Conservation (phyloP, 257 asterid species). For the Striga asiatica region DNA sequence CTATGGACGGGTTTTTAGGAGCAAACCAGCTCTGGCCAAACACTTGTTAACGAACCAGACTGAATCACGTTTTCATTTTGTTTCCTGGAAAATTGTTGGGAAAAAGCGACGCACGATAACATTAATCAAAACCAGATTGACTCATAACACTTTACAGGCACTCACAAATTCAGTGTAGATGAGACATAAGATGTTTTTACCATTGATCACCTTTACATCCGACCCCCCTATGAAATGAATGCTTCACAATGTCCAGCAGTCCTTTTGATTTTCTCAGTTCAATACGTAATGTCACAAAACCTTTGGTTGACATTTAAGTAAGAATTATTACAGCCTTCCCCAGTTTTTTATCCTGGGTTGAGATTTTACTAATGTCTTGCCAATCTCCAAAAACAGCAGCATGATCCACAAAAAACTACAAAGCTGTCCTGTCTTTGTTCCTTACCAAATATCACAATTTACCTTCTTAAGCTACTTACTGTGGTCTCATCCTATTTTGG, state of each 20-base stretch:
- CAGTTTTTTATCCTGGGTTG: slow-evolving; percentile 3
- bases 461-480: slow-evolving; percentile 16
- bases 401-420: slow-evolving; percentile 6
- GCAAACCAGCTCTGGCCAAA: too few species aligned
- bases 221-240: background rate
- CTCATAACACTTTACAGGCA: slow-evolving; percentile 2
- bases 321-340: slow-evolving; percentile 26
- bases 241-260: background rate
- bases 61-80: too few species aligned
- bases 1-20: too few species aligned
- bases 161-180: too few species aligned
- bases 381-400: slow-evolving; percentile 2
- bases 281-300: slow-evolving; percentile 5
- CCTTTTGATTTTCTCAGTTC: slow-evolving; percentile 4
- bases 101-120: background rate
- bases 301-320: slow-evolving; percentile 10
- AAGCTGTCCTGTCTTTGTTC: background rate
- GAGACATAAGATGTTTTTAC: too few species aligned
- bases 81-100: too few species aligned
- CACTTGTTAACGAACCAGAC: too few species aligned
- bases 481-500: slow-evolving; percentile 40
- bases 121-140: background rate
- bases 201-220: slow-evolving; percentile 9
- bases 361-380: slow-evolving; percentile 1
- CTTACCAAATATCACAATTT: background rate